A percentile compares a stretch with the other conserved stretches of the same genome.
phyloP scores from a whole-genome alignment of 768 basidiomycete genomes.

The Mrakia frigida region DNA sequence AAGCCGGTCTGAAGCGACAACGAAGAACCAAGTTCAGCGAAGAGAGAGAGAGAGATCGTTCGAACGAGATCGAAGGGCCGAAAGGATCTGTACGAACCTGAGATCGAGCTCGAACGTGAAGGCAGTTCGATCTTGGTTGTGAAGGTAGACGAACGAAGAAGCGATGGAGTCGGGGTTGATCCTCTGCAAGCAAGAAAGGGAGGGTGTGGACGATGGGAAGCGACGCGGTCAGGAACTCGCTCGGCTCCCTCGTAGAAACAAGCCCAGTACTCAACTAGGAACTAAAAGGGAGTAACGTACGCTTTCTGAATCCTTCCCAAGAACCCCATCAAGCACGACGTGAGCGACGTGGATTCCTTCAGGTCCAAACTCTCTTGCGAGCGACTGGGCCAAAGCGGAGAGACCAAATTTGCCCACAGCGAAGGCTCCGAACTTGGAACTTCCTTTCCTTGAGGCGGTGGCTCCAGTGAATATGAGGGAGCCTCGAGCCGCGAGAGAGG shows the following conservation, averaged over 20 bases:
- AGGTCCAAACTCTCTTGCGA: slow-evolving; percentile 39
- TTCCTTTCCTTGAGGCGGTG: slow-evolving; percentile 37
- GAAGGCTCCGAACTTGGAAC: slow-evolving; percentile 36
- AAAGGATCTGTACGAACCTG: too few species aligned
- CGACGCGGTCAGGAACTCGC: too few species aligned
- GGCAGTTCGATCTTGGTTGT: slow-evolving; percentile 12
- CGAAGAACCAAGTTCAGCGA: too few species aligned
- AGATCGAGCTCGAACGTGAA: slow-evolving; percentile 25
- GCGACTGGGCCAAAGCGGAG: slow-evolving; percentile 33
- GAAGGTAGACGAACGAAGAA: background rate
- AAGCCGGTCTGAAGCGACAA: too few species aligned
- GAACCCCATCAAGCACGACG: slow-evolving; percentile 38
- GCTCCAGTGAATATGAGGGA: slow-evolving; percentile 39
- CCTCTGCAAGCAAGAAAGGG: background rate
- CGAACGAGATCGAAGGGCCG: background rate
- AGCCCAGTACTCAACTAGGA: too few species aligned
- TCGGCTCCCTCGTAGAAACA: too few species aligned
- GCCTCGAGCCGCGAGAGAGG: slow-evolving; percentile 27
- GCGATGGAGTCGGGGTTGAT: slow-evolving; percentile 23
- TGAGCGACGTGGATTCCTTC: slow-evolving; percentile 38
- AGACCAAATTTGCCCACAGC: slow-evolving; percentile 38
- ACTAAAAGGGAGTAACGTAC: background rate
- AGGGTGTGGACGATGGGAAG: too few species aligned
- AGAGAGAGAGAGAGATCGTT: background rate
- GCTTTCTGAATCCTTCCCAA: background rate